These are phyloP conservation scores for Eucalyptus caleyi DNA, from an alignment of 345 rosid genomes.

Conservation along the genomic window DNA sequence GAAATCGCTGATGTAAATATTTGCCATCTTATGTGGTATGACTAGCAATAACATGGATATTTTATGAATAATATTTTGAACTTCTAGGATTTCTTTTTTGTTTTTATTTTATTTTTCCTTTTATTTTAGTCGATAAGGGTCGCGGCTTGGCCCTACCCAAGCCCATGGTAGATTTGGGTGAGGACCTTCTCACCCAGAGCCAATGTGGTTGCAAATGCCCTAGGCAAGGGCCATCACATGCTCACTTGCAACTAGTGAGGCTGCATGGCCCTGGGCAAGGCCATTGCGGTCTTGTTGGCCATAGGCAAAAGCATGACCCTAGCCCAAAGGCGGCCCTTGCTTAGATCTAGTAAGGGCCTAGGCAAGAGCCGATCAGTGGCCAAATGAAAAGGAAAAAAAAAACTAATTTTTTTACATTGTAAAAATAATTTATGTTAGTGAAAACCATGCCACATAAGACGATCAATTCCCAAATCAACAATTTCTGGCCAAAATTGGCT, in stretches of 20 bases:
- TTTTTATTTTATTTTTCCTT: too few relatives aligned
- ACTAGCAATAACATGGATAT: too few relatives aligned
- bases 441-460: too few relatives aligned
- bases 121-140: neutral
- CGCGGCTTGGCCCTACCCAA: neutral
- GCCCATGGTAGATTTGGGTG: neutral
- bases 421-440: too few relatives aligned
- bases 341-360: neutral
- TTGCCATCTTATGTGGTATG: fast-evolving
- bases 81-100: too few relatives aligned
- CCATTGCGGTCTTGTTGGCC: too few relatives aligned
- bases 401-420: too few relatives aligned
- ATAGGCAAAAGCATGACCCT: neutral
- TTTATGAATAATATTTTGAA: neutral
- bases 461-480: neutral
- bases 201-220: neutral
- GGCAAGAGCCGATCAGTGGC: too few relatives aligned
- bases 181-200: neutral
- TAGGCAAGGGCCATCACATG: neutral
- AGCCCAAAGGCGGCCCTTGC: neutral
- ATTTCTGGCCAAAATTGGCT: neutral
- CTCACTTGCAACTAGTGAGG: neutral
- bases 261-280: too few relatives aligned
- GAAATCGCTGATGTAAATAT: fast-evolving
- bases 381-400: neutral